These are phyloP conservation scores for Domatiomyces catenatus DNA, from an alignment of 2,329 filamentous ascomycete species.

Conservation along the genomic window DNA sequence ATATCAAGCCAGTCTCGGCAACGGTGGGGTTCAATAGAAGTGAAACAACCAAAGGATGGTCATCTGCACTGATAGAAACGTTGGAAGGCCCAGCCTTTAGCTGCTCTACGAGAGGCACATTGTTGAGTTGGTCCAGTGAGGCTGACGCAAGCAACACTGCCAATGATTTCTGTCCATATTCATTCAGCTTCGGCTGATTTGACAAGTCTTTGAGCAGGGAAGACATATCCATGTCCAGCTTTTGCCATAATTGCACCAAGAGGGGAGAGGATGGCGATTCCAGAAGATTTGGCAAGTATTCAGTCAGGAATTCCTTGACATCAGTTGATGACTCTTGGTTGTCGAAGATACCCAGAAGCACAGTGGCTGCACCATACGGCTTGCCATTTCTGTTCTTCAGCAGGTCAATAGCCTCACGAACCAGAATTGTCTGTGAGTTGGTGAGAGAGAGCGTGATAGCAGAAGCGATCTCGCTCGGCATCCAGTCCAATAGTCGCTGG, in stretches of 20 bases:
- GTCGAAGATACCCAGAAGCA: conserved; percentile 39
- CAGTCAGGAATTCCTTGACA: conserved; percentile 38
- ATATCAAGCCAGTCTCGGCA: not conserved
- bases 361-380: conserved; percentile 48
- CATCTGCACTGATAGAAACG: not conserved
- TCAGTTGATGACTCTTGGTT: conserved; percentile 18
- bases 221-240: not conserved
- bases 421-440: conserved; percentile 15
- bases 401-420: conserved; percentile 35
- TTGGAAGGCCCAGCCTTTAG: not conserved
- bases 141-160: conserved; percentile 9
- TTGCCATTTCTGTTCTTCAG: conserved; percentile 45
- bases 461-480: conserved; percentile 1
- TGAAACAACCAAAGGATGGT: not conserved
- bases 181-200: not conserved
- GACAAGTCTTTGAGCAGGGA: not conserved
- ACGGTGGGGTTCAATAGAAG: not conserved
- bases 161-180: conserved; percentile 17
- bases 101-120: not conserved
- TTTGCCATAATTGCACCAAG: conserved; percentile 41
- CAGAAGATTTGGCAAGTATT: conserved; percentile 44
- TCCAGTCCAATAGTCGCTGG: conserved; percentile 23
- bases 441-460: conserved; percentile 1
- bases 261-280: conserved; percentile 53
- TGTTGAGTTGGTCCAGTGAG: not conserved